phyloP scores from a whole-genome alignment of 225 moss, liverwort and hornwort genomes.

The Bryum argenteum region DNA sequence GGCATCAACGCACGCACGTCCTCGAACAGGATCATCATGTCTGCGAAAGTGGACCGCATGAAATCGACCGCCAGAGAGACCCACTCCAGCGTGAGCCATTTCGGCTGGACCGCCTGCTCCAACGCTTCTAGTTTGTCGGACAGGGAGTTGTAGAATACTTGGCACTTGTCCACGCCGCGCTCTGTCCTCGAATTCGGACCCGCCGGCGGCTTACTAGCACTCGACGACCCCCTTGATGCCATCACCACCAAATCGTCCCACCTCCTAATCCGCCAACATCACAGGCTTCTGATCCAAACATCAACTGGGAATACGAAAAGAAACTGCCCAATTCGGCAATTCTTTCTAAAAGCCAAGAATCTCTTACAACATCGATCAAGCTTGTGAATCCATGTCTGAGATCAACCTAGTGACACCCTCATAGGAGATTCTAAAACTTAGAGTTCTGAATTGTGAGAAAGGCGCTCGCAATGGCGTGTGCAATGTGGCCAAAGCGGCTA shows the following conservation, averaged over 20 bases:
- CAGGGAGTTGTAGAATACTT: conserved; percentile 41
- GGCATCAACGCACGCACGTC: conserved; percentile 36
- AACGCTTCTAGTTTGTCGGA: conserved; percentile 44
- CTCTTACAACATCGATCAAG: too few relatives aligned
- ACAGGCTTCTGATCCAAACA: neutral
- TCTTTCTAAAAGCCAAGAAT: too few relatives aligned
- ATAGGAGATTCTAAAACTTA: too few relatives aligned
- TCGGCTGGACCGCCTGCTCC: conserved; percentile 53
- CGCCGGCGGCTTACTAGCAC: conserved; percentile 38
- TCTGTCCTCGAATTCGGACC: conserved; percentile 23
- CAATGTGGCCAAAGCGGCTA: too few relatives aligned
- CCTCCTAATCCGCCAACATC: neutral
- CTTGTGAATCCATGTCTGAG: too few relatives aligned
- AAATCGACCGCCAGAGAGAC: conserved; percentile 52
- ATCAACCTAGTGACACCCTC: too few relatives aligned
- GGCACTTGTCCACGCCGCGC: conserved; percentile 43
- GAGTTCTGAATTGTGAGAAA: too few relatives aligned
- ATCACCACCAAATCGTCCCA: conserved; percentile 14
- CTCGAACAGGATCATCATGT: conserved; percentile 58
- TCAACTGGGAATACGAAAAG: too few relatives aligned
- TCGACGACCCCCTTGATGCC: conserved; percentile 24
- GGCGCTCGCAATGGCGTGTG: too few relatives aligned
- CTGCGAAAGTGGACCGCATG: conserved; percentile 57
- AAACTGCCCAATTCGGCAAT: too few relatives aligned
- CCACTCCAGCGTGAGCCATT: conserved; percentile 53